Evolutionary conservation across 2,329 filamentous ascomycete species (phyloP).

Genomic region (Fusarium poae): DNA sequence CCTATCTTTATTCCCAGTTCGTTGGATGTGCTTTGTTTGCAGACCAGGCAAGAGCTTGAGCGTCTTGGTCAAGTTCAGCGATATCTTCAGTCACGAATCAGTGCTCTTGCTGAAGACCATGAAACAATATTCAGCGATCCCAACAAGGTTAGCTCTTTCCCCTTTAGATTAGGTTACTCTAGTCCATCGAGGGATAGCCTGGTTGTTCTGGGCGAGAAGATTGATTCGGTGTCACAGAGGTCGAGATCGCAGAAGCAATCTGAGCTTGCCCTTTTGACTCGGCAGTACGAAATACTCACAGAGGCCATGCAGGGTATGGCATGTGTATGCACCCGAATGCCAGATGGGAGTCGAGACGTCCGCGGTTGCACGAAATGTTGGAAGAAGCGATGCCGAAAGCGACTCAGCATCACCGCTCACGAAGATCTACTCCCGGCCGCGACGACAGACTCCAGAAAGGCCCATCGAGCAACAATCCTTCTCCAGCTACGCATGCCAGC

Average conservation of each 20-base stretch:
- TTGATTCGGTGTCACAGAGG: slow-evolving; percentile 1
- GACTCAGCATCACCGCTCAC: slow-evolving; percentile 35
- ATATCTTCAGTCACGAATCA: too few relatives aligned
- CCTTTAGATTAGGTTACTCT: too few relatives aligned
- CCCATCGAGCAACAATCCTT: slow-evolving; percentile 60
- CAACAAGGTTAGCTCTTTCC: too few relatives aligned
- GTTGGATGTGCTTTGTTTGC: slow-evolving; percentile 68
- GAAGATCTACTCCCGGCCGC: slow-evolving; percentile 48
- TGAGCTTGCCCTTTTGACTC: slow-evolving; percentile 4
- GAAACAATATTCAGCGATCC: too few relatives aligned
- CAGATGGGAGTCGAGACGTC: too few relatives aligned
- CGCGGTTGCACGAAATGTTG: too few relatives aligned
- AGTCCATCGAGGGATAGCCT: too few relatives aligned
- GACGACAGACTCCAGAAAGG: neutral
- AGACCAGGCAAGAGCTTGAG: slow-evolving; percentile 60
- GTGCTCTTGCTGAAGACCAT: too few relatives aligned
- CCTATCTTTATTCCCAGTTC: slow-evolving; percentile 64
- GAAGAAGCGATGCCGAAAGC: too few relatives aligned
- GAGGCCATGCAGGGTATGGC: slow-evolving; percentile 4
- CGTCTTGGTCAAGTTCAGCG: too few relatives aligned
- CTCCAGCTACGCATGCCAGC: slow-evolving; percentile 59
- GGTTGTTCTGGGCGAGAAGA: too few relatives aligned
- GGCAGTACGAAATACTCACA: slow-evolving; percentile 37
- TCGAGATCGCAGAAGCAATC: slow-evolving; percentile 1
- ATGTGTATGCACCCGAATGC: too few relatives aligned